Percentiles rank a stretch among this genome's conserved stretches.
Evolutionary conservation across 2,329 filamentous ascomycete species (phyloP).

Genomic region (Aurifilum marmelostoma): DNA sequence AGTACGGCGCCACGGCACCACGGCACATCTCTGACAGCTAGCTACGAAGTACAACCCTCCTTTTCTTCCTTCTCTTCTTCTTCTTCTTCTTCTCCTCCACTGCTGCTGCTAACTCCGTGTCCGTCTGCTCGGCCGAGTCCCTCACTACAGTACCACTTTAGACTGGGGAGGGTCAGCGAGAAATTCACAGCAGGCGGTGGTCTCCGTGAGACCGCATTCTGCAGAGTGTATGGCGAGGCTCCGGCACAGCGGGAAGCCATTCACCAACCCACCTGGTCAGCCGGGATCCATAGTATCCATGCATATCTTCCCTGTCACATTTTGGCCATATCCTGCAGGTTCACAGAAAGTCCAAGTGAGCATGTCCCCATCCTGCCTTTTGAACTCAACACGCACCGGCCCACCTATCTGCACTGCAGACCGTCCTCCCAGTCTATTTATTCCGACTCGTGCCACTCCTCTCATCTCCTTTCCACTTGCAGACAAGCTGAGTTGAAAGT

Average conservation of each 20-base stretch:
- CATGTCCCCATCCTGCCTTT: neutral
- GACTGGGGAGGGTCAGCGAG: neutral
- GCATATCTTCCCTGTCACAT: neutral
- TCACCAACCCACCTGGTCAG: neutral
- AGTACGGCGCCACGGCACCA: too few relatives aligned
- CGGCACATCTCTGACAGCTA: neutral
- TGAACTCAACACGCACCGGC: neutral
- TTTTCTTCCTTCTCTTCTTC: neutral
- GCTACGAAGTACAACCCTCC: neutral
- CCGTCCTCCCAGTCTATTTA: neutral
- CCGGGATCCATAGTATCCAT: neutral
- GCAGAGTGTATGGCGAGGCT: neutral
- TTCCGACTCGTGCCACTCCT: neutral
- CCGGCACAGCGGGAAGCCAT: slow-evolving; percentile 4
- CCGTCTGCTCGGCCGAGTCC: neutral
- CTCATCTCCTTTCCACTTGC: neutral
- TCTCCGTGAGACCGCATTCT: neutral
- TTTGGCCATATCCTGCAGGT: neutral
- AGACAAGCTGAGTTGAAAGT: neutral
- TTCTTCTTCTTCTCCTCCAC: neutral
- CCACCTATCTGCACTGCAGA: neutral
- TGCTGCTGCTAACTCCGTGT: neutral
- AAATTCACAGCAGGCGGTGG: neutral
- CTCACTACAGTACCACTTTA: neutral
- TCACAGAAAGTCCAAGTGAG: neutral